Conservation (phyloP, 164 flowering plant species). For the Vitis rupestris region DNA sequence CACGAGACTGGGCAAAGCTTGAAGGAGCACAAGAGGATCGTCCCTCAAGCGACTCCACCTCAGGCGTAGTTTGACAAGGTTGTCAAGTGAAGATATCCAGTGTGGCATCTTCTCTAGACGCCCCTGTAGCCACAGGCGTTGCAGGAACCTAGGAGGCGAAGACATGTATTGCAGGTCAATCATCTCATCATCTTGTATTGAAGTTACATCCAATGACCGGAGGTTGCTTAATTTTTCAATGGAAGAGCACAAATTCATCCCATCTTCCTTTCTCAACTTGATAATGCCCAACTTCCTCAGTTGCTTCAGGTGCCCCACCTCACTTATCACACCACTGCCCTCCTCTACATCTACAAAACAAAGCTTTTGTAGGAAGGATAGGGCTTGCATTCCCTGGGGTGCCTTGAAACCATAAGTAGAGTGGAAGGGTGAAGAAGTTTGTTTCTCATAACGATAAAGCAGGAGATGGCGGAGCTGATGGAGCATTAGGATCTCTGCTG, state of each 20-base stretch:
- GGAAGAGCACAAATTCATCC: constrained; percentile 21
- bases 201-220: constrained; percentile 9
- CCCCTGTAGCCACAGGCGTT: constrained; percentile 16
- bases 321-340: constrained; percentile 4
- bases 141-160: constrained; percentile 23
- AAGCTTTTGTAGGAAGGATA: constrained; percentile 27
- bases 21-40: constrained; percentile 23
- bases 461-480: constrained; percentile 30
- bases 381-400: constrained; percentile 10
- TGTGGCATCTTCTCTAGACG: constrained; percentile 18
- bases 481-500: constrained; percentile 25
- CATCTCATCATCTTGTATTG: constrained; percentile 15
- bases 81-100: constrained; percentile 18
- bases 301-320: constrained; percentile 27
- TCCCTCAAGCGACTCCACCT: constrained; percentile 12
- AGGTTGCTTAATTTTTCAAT: constrained; percentile 24
- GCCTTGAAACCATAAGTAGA: constrained; percentile 25
- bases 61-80: constrained; percentile 15
- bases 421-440: constrained; percentile 5
- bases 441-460: constrained; percentile 14
- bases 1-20: constrained; percentile 25
- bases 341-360: constrained; percentile 16
- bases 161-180: constrained; percentile 22
- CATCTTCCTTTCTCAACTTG: constrained; percentile 28
- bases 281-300: constrained; percentile 31